Evolutionary conservation across 257 asterid species (phyloP), one percentile per base, ranked within the genome.

Genomic region (Plantago elongata): DNA sequence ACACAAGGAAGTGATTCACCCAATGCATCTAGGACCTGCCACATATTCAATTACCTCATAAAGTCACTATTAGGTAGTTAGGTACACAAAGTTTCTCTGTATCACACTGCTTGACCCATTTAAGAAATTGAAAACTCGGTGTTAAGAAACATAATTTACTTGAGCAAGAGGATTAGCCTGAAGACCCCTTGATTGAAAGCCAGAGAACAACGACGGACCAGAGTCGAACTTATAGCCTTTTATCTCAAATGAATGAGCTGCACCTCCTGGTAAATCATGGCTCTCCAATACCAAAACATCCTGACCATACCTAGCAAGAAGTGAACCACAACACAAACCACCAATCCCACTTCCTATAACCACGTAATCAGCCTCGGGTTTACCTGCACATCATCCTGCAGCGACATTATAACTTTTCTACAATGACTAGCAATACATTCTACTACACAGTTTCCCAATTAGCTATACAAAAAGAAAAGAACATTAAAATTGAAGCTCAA

Each of bases 121-220:
- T 5, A 54, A 54, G 43, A 54, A 9, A 18, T 37, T 27, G 59
- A 54, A 54, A 54, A 54, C 1, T 0, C 1, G 42, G 10, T 18
- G 13, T 11, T 5, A 4, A 40, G 5, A 15, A 59, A 13, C 37
- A 57, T 14, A 48, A 51, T 2, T 29, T 82, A 92, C 98, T 77
- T 92, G 97, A 57, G 93, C 95, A 47, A 92, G 85, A 73, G 98
- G 98, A 67, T 92, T 92, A 6, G 97, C 95, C 80, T 92, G 98
- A 52, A 78, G 95, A 62, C 98, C 98, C 81, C 98, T 75, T 40
- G 97, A 88, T 55, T 83, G 95, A 49, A 88, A 87, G 15, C 98
- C 98, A 45, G 97, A 92, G 81, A 86, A 92, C 65, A 92, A 60
- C 72, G 98, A 92, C 4, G 98, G 98, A 17, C 98, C 98, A 3